Percentiles rank a stretch among this genome's conserved stretches.
phyloP scores from a whole-genome alignment of 495 filamentous ascomycete genomes.

The Endocarpon pusillum region DNA sequence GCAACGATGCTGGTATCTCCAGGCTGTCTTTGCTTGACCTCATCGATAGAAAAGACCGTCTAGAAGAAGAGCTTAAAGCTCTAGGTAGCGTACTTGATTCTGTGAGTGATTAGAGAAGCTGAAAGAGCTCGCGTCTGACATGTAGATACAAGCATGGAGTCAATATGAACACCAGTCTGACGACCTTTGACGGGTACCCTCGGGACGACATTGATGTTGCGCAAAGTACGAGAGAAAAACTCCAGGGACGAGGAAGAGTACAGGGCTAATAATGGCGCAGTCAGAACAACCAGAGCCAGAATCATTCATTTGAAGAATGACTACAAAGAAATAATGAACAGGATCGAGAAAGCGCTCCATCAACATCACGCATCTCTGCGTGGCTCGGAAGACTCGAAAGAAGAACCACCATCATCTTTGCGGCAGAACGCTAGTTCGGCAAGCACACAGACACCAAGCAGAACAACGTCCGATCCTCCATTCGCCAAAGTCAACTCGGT shows the following conservation, averaged over 20 bases:
- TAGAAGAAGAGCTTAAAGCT: slow-evolving; percentile 74
- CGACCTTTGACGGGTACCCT: slow-evolving; percentile 85
- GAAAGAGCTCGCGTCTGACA: too few species aligned
- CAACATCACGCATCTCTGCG: slow-evolving; percentile 37
- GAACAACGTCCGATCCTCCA: slow-evolving; percentile 37
- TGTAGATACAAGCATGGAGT: slow-evolving; percentile 87
- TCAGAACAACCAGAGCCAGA: slow-evolving; percentile 75
- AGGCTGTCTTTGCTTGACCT: slow-evolving; percentile 45
- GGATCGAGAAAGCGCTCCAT: slow-evolving; percentile 69
- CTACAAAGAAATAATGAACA: slow-evolving; percentile 71
- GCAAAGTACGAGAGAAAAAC: slow-evolving; percentile 47
- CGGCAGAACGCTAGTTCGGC: slow-evolving; percentile 20
- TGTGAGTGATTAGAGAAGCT: slow-evolving; percentile 31
- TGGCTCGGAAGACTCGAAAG: too few species aligned
- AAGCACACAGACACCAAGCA: slow-evolving; percentile 5
- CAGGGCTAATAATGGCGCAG: slow-evolving; percentile 23
- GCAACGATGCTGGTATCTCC: slow-evolving; percentile 32
- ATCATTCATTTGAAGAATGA: slow-evolving; percentile 87
- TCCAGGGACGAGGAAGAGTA: not conserved
- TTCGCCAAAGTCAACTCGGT: slow-evolving; percentile 90
- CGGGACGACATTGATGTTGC: slow-evolving; percentile 88
- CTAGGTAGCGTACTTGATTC: slow-evolving; percentile 75
- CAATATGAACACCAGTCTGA: slow-evolving; percentile 76
- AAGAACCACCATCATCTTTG: slow-evolving; percentile 4
- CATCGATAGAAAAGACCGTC: slow-evolving; percentile 55